Base-by-base conservation (phyloP, 345 rosid species). In the Gossypium herbaceum region DNA sequence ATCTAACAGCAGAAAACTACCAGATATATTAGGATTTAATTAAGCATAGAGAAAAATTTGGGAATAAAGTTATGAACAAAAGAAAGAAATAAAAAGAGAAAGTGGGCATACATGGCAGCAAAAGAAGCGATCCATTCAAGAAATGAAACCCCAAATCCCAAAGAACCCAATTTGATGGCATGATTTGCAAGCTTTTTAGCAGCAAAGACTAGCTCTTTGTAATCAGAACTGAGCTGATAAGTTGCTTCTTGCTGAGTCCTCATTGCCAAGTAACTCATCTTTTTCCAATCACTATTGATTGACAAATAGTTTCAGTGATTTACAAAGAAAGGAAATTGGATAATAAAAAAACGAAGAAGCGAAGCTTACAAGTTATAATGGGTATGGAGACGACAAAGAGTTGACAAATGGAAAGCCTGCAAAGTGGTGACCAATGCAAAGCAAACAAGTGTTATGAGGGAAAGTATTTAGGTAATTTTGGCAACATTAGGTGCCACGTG, bases 121-220 rank as follows among this genome's bases (percentile, higher is more conserved):
- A 90, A 71, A 4, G 98, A 91, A 79, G 97, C 94, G 56, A 94
- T 65, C 94, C 98, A 94, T 81, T 90, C 91, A 68, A 94, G 85
- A 52, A 91, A 45, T 34, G 91, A 80, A 13, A 97, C 91, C 51
- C 95, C 97, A 62, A 92, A 70, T 8, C 97, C 97, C 43, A 84
- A 75, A 59, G 88, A 85, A 59, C 82, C 90, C 55, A 91, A 87
- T 78, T 56, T 79, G 80, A 86, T 50, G 54, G 88, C 71, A 78
- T 87, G 89, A 44, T 22, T 74, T 54, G 79, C 77, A 41, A 92
- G 79, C 73, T 79, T 83, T 84, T 80, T 86, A 24, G 89, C 90
- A 45, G 89, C 91, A 2, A 77, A 61, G 27, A 65, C 60, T 12
- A 88, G 83, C 79, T 86, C 91, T 51, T 82, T 84, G 77, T 84